phyloP scores from a whole-genome alignment of 2,329 filamentous ascomycete genomes.

The Beauveria sp. region DNA sequence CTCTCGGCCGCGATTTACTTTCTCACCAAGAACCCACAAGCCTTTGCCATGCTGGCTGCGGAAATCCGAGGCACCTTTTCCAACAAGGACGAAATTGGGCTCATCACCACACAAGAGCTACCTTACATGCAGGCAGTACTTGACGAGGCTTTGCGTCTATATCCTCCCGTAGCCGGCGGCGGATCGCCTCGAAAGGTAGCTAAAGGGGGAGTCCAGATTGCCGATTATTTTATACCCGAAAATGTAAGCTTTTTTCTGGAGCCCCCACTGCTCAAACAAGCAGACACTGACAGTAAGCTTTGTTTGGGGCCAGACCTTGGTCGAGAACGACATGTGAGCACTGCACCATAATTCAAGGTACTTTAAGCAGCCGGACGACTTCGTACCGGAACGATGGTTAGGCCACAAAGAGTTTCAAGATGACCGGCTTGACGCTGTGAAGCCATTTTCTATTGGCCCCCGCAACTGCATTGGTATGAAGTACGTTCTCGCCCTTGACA shows the following conservation, averaged over 20 bases:
- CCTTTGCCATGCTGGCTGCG: background rate
- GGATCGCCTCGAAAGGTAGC: conserved; percentile 22
- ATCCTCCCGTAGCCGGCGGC: conserved; percentile 21
- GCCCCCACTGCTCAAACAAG: background rate
- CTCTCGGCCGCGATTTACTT: conserved; percentile 22
- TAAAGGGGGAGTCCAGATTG: conserved; percentile 23
- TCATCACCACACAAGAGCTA: conserved; percentile 15
- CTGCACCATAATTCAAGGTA: conserved; percentile 24
- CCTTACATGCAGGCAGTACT: conserved; percentile 34
- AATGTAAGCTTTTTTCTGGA: background rate
- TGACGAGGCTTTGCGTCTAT: conserved; percentile 33
- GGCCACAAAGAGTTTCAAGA: conserved; percentile 16
- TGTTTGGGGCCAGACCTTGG: conserved; percentile 24
- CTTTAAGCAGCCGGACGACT: conserved; percentile 26
- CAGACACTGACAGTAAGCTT: conserved; percentile 5
- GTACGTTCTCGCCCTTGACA: background rate
- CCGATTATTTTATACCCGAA: background rate
- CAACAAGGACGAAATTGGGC: background rate
- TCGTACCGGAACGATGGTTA: conserved; percentile 32
- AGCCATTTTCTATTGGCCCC: conserved; percentile 24
- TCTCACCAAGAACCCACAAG: conserved; percentile 16
- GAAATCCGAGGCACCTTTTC: background rate
- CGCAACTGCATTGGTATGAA: conserved; percentile 23
- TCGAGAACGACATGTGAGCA: conserved; percentile 30
- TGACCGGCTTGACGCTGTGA: conserved; percentile 19